These are phyloP conservation scores for Mucor plumbeus DNA, from an alignment of 371 early-diverging fungal genomes.

Conservation along the genomic window DNA sequence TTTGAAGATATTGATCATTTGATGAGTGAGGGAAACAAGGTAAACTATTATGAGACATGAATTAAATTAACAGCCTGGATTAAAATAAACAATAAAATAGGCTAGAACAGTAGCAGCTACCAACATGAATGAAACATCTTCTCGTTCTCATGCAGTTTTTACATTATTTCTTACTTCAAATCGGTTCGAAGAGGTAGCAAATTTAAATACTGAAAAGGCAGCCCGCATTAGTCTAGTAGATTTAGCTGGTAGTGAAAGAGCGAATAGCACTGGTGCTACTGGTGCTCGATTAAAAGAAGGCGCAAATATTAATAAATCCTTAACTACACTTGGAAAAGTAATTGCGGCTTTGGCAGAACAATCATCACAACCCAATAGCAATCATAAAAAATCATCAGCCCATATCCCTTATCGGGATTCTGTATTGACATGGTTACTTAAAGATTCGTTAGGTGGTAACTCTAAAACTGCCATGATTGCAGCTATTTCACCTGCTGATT, in stretches of 20 bases:
- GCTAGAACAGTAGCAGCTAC: conserved; percentile 90
- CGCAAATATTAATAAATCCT: conserved; percentile 94
- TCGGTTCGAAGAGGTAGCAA: conserved; percentile 54
- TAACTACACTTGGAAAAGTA: conserved; percentile 95
- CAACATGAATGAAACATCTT: conserved; percentile 91
- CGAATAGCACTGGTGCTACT: conserved; percentile 91
- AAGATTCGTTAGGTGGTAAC: conserved; percentile 90
- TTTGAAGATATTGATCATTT: conserved; percentile 73
- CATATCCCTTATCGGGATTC: conserved; percentile 88
- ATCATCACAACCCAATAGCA: conserved; percentile 30
- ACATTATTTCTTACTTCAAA: conserved; percentile 78
- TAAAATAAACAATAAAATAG: conserved; percentile 32
- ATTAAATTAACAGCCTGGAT: background rate
- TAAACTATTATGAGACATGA: background rate
- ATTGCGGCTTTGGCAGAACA: conserved; percentile 90
- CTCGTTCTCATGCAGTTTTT: conserved; percentile 93
- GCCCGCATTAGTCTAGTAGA: conserved; percentile 77
- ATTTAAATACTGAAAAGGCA: conserved; percentile 68
- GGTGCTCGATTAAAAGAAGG: conserved; percentile 96
- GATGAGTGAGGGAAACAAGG: conserved; percentile 84
- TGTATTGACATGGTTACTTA: conserved; percentile 89
- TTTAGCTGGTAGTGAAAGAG: conserved; percentile 94
- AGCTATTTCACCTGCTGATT: conserved; percentile 77
- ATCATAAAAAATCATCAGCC: background rate
- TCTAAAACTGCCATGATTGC: conserved; percentile 92